These are phyloP conservation scores for Candida mattraensis DNA, from an alignment of 805 yeast genomes.

Conservation along the genomic window DNA sequence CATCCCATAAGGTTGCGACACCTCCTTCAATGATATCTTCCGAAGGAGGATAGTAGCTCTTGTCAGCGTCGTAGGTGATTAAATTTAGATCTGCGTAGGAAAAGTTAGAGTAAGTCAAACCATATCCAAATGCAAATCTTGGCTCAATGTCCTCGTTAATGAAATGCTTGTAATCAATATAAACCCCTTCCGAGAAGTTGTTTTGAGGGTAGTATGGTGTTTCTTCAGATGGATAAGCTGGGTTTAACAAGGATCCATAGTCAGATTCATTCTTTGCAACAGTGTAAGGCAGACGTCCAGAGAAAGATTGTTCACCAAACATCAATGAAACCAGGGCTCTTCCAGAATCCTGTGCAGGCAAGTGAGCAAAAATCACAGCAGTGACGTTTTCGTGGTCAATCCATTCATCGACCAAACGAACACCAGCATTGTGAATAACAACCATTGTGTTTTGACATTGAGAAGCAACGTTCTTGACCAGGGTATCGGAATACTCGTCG, in stretches of 20 bases:
- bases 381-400: conserved; percentile 59
- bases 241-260: conserved; percentile 39
- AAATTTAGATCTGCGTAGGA: conserved; percentile 31
- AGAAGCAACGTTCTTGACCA: conserved; percentile 48
- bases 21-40: conserved; percentile 3
- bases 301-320: conserved; percentile 62
- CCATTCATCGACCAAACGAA: conserved; percentile 55
- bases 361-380: conserved; percentile 47
- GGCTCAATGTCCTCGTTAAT: conserved; percentile 57
- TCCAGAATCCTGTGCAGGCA: conserved; percentile 45
- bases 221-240: conserved; percentile 28
- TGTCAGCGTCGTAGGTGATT: too few species aligned
- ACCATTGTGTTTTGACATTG: conserved; percentile 58
- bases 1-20: conserved; percentile 35
- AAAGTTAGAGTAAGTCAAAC: conserved; percentile 54
- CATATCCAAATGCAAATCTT: conserved; percentile 61
- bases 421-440: conserved; percentile 60
- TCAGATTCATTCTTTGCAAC: conserved; percentile 51
- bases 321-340: conserved; percentile 56
- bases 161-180: conserved; percentile 56
- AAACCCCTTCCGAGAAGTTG: conserved; percentile 47
- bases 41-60: too few species aligned
- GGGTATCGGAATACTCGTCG: conserved; percentile 57
- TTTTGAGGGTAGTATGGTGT: conserved; percentile 41
- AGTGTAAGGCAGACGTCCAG: conserved; percentile 64